Evolutionary conservation across 768 basidiomycete species (phyloP).

Genomic region (Pulveroboletus sp.): DNA sequence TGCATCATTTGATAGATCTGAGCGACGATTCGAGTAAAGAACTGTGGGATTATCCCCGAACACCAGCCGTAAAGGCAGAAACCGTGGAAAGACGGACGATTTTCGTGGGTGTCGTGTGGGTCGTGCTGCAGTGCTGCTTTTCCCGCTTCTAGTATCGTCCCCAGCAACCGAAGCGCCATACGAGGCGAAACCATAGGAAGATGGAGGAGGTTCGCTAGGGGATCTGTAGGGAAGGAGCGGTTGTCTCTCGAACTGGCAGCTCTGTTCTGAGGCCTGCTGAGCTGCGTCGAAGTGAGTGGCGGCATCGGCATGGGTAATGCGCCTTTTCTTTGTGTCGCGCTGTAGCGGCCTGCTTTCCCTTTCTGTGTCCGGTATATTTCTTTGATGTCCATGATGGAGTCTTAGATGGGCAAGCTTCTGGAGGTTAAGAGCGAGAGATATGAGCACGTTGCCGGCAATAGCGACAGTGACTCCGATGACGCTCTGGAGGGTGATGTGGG

Average conservation of each 20-base stretch:
- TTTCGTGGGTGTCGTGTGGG: slow-evolving; percentile 23
- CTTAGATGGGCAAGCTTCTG: slow-evolving; percentile 89
- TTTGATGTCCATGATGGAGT: slow-evolving; percentile 41
- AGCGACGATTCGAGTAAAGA: not conserved
- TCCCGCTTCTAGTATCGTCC: slow-evolving; percentile 28
- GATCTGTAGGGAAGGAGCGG: slow-evolving; percentile 28
- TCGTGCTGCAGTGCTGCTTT: slow-evolving; percentile 18
- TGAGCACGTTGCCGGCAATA: slow-evolving; percentile 80
- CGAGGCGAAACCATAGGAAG: slow-evolving; percentile 16
- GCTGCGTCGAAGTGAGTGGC: slow-evolving; percentile 1
- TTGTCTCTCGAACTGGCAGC: slow-evolving; percentile 21
- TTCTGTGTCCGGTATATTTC: slow-evolving; percentile 6
- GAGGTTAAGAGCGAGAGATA: slow-evolving; percentile 85
- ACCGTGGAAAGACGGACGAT: slow-evolving; percentile 32
- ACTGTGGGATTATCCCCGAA: no score
- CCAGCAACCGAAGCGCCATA: slow-evolving; percentile 3
- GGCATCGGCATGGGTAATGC: not conserved
- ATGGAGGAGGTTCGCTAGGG: slow-evolving; percentile 12
- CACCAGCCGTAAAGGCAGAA: slow-evolving; percentile 29
- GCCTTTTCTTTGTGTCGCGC: not conserved
- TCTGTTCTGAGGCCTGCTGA: slow-evolving; percentile 8
- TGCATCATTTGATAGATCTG: slow-evolving; percentile 1
- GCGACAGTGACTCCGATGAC: slow-evolving; percentile 80
- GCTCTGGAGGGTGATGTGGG: slow-evolving; percentile 50
- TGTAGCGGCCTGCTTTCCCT: slow-evolving; percentile 8